These are phyloP conservation scores for Gymnopus androsaceus DNA, from an alignment of 1,284 basidiomycete genomes.

Conservation along the genomic window DNA sequence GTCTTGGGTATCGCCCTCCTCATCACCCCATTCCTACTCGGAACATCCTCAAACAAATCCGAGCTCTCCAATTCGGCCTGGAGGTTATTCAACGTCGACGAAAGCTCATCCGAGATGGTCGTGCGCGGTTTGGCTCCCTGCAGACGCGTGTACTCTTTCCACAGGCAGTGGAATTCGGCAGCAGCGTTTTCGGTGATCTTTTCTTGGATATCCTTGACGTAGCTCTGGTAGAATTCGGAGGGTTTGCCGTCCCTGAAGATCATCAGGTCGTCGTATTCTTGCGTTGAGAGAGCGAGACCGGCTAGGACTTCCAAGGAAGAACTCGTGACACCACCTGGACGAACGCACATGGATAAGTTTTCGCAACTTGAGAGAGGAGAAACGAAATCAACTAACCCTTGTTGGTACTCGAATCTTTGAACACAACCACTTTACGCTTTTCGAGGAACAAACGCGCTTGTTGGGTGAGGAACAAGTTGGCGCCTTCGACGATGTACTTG, in stretches of 20 bases:
- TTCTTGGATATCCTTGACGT: slow-evolving; percentile 90
- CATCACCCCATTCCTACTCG: slow-evolving; percentile 81
- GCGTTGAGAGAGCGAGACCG: slow-evolving; percentile 83
- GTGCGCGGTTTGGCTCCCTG: slow-evolving; percentile 86
- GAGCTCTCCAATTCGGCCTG: slow-evolving; percentile 91
- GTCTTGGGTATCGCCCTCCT: slow-evolving; percentile 86
- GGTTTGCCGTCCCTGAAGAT: slow-evolving; percentile 91
- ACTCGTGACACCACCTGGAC: slow-evolving; percentile 90
- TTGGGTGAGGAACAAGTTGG: slow-evolving; percentile 97
- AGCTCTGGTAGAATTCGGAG: slow-evolving; percentile 84
- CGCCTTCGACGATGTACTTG: slow-evolving; percentile 96
- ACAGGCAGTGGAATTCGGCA: slow-evolving; percentile 93
- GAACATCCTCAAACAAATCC: slow-evolving; percentile 84
- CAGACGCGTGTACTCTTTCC: slow-evolving; percentile 83
- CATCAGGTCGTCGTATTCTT: slow-evolving; percentile 90
- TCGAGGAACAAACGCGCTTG: slow-evolving; percentile 93
- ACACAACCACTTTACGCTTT: slow-evolving; percentile 90
- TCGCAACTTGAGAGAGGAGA: neutral
- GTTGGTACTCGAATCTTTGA: slow-evolving; percentile 97
- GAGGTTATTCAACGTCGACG: slow-evolving; percentile 82
- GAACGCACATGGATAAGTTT: neutral
- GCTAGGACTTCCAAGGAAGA: slow-evolving; percentile 95
- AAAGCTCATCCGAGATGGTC: slow-evolving; percentile 91
- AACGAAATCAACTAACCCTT: slow-evolving; percentile 70
- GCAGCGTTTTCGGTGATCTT: slow-evolving; percentile 94